Evolutionary conservation across 2,329 filamentous ascomycete species (phyloP), one percentile per base, ranked within the genome.

Genomic region (Aspergillus pseudoterreus): DNA sequence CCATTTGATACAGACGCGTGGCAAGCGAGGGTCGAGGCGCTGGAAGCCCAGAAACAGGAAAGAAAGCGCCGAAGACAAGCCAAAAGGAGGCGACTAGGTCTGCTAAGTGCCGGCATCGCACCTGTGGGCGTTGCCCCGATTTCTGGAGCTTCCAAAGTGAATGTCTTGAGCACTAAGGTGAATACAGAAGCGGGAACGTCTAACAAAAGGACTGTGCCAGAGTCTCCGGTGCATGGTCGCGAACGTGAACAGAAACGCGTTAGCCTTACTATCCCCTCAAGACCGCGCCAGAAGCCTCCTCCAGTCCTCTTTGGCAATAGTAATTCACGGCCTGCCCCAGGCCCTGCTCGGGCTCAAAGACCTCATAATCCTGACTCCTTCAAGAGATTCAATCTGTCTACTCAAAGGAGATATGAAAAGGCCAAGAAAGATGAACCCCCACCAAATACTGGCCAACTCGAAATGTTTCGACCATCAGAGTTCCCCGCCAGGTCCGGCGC

Each of bases 381-480:
- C 22, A 46, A 45, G 49, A 51, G 44, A 30, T 65, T 62, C 36
- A 64, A 59, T 38, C 41, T 69, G 5, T 68, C 62, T 9, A 62
- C 59, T 3, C 60, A 59, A 30, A 51, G 64, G 47, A 65, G 56
- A 49, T 60, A 64, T 43, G 58, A 69, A 43, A 71, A 71, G 49
- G 58, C 63, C n/a, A 58, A 64, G 41, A 54, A 53, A 6, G 52
- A 60, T 32, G 71, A 75, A 30, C 64, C 61, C 38, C 57, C 60
- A n/a, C 72, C 73, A 14, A 62, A 73, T 54, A 61, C 67, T 19
- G 63, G 55, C 15, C 58, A 70, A 39, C 44, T 75, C 14, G 59
- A 75, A 14, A 56, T 75, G n/a, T 55, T 61, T 53, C 64, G 57
- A 8, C 71, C 71, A 8, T 63, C 64, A 6, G 64, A 72, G 9